Conservation (phyloP, 306 rosid species). For the Trifolium dubium region DNA sequence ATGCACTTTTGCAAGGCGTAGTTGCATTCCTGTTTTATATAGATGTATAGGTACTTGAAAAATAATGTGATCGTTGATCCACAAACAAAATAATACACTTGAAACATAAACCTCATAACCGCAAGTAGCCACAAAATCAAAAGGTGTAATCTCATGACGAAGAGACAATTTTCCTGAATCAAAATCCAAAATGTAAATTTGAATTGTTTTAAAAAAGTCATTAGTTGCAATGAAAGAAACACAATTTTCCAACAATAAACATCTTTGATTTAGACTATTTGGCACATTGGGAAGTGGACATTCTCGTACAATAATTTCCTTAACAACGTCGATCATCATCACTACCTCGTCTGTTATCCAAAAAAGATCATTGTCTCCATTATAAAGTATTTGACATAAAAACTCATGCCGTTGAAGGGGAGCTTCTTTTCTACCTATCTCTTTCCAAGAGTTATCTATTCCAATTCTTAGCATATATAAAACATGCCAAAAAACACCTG, state of each 20-base stretch:
- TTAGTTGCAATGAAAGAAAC: neutral
- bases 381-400: neutral
- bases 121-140: neutral
- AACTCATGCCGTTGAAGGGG: too few species aligned
- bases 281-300: neutral
- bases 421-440: too few species aligned
- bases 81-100: neutral
- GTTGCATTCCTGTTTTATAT: neutral
- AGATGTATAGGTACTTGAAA: neutral
- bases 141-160: neutral
- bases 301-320: neutral
- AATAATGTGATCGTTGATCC: neutral
- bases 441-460: too few species aligned
- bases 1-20: too few species aligned
- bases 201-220: neutral
- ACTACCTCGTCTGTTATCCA: neutral
- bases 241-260: neutral
- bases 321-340: neutral
- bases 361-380: neutral
- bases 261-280: neutral
- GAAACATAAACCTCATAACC: neutral
- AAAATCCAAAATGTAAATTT: neutral
- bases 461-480: too few species aligned
- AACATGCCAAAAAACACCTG: too few species aligned
- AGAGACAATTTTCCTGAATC: neutral